Percentiles rank a stretch among this genome's conserved stretches.
phyloP scores from a whole-genome alignment of 768 basidiomycete species.

The Boletus rufocinnamomeus region DNA sequence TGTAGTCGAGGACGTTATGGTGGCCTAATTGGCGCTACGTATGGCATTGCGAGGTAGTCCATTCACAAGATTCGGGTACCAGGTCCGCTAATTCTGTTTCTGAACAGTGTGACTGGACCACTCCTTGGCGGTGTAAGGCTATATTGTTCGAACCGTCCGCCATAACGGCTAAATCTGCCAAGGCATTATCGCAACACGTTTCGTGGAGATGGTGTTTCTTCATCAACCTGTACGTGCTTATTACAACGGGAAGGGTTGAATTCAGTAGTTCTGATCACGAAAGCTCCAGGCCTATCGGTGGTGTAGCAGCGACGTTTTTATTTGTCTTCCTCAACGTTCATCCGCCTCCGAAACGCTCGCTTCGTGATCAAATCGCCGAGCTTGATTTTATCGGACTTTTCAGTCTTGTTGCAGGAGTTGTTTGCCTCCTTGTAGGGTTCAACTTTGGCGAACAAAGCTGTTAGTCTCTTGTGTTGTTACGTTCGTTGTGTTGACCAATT shows the following conservation, averaged over 20 bases:
- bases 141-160: neutral
- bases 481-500: neutral
- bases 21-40: slow-evolving; percentile 76
- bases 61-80: neutral
- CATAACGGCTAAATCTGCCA: neutral
- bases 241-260: neutral
- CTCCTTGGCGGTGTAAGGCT: slow-evolving; percentile 75
- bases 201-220: slow-evolving; percentile 85
- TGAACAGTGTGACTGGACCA: slow-evolving; percentile 64
- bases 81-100: neutral
- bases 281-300: slow-evolving; percentile 63
- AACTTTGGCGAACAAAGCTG: slow-evolving; percentile 67
- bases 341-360: slow-evolving; percentile 59
- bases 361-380: slow-evolving; percentile 56
- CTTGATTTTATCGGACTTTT: slow-evolving; percentile 73
- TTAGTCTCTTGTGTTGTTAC: slow-evolving; percentile 35
- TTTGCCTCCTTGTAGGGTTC: slow-evolving; percentile 72
- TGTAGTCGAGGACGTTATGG: slow-evolving; percentile 74
- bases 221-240: slow-evolving; percentile 60
- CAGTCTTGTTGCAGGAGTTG: slow-evolving; percentile 61
- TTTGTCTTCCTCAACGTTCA: slow-evolving; percentile 78
- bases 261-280: neutral
- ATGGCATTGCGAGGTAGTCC: slow-evolving; percentile 61
- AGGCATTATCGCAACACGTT: slow-evolving; percentile 72
- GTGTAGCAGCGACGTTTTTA: slow-evolving; percentile 55